Evolutionary conservation across 1,284 basidiomycete species (phyloP).

Genomic region (Singerocomus inundabilis): DNA sequence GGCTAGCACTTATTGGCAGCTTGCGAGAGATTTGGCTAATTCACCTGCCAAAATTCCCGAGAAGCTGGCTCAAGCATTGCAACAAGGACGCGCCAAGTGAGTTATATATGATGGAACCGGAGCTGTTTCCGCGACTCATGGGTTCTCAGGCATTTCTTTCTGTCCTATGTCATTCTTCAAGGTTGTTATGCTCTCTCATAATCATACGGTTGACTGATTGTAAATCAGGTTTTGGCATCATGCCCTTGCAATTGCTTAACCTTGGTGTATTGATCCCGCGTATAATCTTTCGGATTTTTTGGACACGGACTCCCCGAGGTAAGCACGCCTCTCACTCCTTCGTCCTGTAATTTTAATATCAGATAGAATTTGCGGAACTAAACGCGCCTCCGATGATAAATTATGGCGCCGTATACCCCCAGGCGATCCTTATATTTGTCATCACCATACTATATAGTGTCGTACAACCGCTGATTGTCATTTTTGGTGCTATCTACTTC

Average conservation of each 20-base stretch:
- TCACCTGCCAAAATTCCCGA: slow-evolving; percentile 87
- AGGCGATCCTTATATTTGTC: slow-evolving; percentile 93
- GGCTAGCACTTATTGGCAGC: slow-evolving; percentile 86
- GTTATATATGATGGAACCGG: not conserved
- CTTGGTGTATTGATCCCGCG: slow-evolving; percentile 82
- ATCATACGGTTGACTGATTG: slow-evolving; percentile 5
- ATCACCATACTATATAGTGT: slow-evolving; percentile 95
- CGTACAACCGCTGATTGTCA: slow-evolving; percentile 89
- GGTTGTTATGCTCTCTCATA: slow-evolving; percentile 40
- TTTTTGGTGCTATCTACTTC: slow-evolving; percentile 95
- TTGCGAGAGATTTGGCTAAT: slow-evolving; percentile 84
- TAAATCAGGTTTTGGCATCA: slow-evolving; percentile 78
- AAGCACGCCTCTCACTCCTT: slow-evolving; percentile 14
- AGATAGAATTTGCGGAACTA: slow-evolving; percentile 87
- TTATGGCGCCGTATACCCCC: slow-evolving; percentile 91
- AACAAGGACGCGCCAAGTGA: slow-evolving; percentile 68
- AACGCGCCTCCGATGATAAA: slow-evolving; percentile 97
- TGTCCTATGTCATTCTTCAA: slow-evolving; percentile 94
- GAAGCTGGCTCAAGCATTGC: slow-evolving; percentile 81
- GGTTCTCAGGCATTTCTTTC: slow-evolving; percentile 77
- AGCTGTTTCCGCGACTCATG: slow-evolving; percentile 18
- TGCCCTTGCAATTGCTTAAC: slow-evolving; percentile 93
- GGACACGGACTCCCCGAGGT: slow-evolving; percentile 87
- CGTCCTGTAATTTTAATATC: not conserved
- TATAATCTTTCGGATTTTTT: slow-evolving; percentile 66